Evolutionary conservation across 768 basidiomycete genomes (phyloP), one percentile per base, ranked within the genome.

Genomic region (Hygrophorus pudorinus): DNA sequence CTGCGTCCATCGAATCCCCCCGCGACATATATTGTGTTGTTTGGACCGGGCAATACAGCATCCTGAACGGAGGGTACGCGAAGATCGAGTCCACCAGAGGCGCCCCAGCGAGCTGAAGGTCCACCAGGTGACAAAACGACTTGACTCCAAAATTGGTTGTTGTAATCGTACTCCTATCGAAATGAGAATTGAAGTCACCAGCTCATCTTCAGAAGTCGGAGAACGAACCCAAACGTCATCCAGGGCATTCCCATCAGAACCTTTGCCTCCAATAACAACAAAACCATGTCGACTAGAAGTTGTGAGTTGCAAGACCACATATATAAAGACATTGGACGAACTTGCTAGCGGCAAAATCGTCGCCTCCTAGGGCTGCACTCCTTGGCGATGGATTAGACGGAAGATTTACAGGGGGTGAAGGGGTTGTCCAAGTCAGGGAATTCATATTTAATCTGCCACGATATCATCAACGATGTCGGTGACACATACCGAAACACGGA

Each of bases 311-410:
- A 46, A 51, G 47, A 29, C 4, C 48, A 17, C 37, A 36, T 10
- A 24, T 32, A n/a, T 20, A 20, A 28, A 42, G 35, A 52, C 13
- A 0, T 37, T 41, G 21, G 32, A 73, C 84, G 52, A 46, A 85
- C 85, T 88, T 84, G 81, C 81, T 89, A 9, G 85, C 83, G 36
- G 85, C 86, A 50, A 73, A 75, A 64, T 89, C 87, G 16, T 66
- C 63, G 4, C 83, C 87, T 34, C 73, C 65, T 32, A 86, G 54
- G 21, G 81, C 76, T 32, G 73, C 72, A 60, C 75, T 80, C 56
- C 84, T 71, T 21, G 81, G 70, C 11, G 81, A 66, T 6, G 86
- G 86, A 5, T 59, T 59, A 0, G 55, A 54, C 17, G 57, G 48
- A 5, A 81, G 71, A 58, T 63, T 68, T 10, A 61, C 7, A 16